A percentile compares a stretch with the other conserved stretches of the same genome.
Conservation (phyloP, 2,329 filamentous ascomycete genomes). For the Trichoderma lentiforme region DNA sequence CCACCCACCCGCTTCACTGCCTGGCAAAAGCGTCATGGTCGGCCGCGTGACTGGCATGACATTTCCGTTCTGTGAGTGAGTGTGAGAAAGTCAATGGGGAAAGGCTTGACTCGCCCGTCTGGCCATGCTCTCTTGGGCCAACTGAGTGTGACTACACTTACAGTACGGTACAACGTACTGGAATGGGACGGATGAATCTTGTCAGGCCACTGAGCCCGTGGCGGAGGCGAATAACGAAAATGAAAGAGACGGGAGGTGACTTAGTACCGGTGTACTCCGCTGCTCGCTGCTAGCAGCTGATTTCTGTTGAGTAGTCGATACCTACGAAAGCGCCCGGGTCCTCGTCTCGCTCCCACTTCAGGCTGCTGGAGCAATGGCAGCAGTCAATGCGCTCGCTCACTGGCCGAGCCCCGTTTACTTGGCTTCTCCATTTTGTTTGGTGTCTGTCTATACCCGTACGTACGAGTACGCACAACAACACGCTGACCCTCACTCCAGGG, state of each 20-base stretch:
- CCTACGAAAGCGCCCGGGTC: background rate
- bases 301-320: background rate
- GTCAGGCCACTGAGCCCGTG: conserved; percentile 16
- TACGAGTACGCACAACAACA: background rate
- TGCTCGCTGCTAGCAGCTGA: background rate
- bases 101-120: conserved; percentile 11
- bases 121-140: background rate
- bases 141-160: background rate
- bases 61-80: background rate
- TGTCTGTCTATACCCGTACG: background rate
- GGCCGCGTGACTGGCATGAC: conserved; percentile 17
- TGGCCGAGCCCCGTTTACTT: background rate
- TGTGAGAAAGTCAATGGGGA: background rate
- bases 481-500: conserved; percentile 1
- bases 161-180: background rate
- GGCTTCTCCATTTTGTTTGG: background rate
- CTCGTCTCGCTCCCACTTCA: background rate
- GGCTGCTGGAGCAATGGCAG: background rate
- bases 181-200: conserved; percentile 11
- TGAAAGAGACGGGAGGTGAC: background rate
- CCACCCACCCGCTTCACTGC: conserved; percentile 12
- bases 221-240: conserved; percentile 11
- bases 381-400: background rate
- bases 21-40: conserved; percentile 16
- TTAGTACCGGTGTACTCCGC: conserved; percentile 1